Evolutionary conservation across 495 filamentous ascomycete genomes (phyloP), one percentile per base, ranked within the genome.

Genomic region (Hypoxylon perforatum): DNA sequence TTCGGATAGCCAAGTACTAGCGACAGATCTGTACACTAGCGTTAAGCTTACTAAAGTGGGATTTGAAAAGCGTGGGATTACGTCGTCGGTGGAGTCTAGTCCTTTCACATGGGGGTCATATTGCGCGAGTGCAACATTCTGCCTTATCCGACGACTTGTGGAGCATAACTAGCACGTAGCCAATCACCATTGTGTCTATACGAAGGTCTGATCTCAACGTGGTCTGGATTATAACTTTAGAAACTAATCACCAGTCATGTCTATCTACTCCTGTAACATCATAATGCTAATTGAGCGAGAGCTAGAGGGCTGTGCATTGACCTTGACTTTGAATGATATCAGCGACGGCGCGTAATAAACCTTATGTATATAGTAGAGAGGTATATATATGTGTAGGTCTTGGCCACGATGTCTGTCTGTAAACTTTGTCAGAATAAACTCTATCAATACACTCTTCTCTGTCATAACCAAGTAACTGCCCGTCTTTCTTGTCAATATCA

Each of bases 251-350:
- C 18, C 36, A 45, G 36, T 28, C 23, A 11, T 11, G 30, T 35
- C 11, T 4, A 35, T n/a, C n/a, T n/a, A n/a, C n/a, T n/a, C n/a
- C n/a, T 35, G 14, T 30, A 17, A 41, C 33, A 39, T 18, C n/a
- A 28, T 35, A 30, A 56, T n/a, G n/a, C n/a, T n/a, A n/a, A 30
- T 21, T 10, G 49, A 23, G 44, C 49, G 8, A 19, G 22, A 22
- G 30, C n/a, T 15, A 18, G 50, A 51, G 9, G 63, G 63, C 63
- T 46, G 51, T 67, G 63, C 57, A 64, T 33, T 42, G 56, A 4
- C 2, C 23, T 42, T 50, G 9, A 35, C 25, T 19, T 41, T 48
- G 12, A 7, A 33, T 42, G 30, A 49, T 47, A n/a, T n/a, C n/a
- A n/a, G n/a, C n/a, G n/a, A n/a, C n/a, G n/a, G n/a, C n/a, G n/a